Evolutionary conservation across 1,284 basidiomycete genomes (phyloP).

Genomic region (Xerocomus nothofagi): DNA sequence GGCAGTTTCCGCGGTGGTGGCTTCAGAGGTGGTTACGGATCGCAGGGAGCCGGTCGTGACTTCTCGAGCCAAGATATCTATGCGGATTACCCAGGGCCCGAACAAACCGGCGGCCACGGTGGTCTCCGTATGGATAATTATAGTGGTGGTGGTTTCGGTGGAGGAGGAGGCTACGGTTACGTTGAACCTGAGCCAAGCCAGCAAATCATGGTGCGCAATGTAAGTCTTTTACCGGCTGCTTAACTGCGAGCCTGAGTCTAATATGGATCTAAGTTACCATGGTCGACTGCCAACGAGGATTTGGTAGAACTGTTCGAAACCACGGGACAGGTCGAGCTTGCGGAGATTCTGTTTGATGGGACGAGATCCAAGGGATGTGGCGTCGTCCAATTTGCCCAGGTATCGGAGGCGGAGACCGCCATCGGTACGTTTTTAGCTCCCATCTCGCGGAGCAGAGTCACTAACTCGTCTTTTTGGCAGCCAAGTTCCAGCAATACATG

Average conservation of each 20-base stretch:
- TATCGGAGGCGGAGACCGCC: constrained; percentile 88
- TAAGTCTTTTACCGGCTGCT: constrained; percentile 45
- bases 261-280: constrained; percentile 69
- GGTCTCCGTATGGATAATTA: constrained; percentile 53
- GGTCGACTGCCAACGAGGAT: constrained; percentile 99
- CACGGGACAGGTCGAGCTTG: constrained; percentile 90
- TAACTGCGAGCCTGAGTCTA: not conserved
- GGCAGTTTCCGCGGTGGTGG: constrained; percentile 60
- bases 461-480: constrained; percentile 38
- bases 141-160: constrained; percentile 35
- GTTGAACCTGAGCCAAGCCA: constrained; percentile 79
- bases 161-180: constrained; percentile 33
- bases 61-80: constrained; percentile 80
- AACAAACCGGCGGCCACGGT: constrained; percentile 53
- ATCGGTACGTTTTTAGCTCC: constrained; percentile 58
- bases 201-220: constrained; percentile 97
- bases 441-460: not conserved
- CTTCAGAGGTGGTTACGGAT: constrained; percentile 53
- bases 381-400: constrained; percentile 92
- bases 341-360: constrained; percentile 92
- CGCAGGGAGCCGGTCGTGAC: constrained; percentile 60
- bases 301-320: constrained; percentile 98
- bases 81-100: constrained; percentile 79
- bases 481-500: constrained; percentile 90
- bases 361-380: constrained; percentile 91